phyloP scores from a whole-genome alignment of 768 basidiomycete genomes.

The Suillus decipiens region DNA sequence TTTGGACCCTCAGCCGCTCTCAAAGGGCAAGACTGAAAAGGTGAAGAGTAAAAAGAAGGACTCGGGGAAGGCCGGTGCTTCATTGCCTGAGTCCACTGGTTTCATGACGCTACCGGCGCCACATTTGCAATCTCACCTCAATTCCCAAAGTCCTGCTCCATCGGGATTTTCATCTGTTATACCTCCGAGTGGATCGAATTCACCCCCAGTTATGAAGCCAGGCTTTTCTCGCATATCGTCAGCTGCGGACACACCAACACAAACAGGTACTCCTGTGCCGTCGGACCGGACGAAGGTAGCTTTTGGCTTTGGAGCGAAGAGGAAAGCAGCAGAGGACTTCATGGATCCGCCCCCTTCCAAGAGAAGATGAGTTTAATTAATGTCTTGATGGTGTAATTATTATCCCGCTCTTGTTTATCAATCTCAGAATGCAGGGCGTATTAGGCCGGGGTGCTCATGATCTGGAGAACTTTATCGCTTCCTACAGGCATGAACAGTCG shows the following conservation, averaged over 20 bases:
- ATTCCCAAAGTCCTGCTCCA: slow-evolving; percentile 43
- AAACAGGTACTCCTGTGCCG: slow-evolving; percentile 56
- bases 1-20: slow-evolving; percentile 75
- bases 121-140: slow-evolving; percentile 41
- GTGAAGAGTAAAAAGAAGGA: slow-evolving; percentile 81
- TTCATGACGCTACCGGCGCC: slow-evolving; percentile 77
- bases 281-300: slow-evolving; percentile 73
- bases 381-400: slow-evolving; percentile 5
- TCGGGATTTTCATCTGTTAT: slow-evolving; percentile 36
- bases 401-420: slow-evolving; percentile 1
- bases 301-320: slow-evolving; percentile 77
- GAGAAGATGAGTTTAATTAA: slow-evolving; percentile 33
- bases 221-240: slow-evolving; percentile 80
- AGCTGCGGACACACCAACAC: slow-evolving; percentile 48
- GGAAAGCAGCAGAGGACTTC: slow-evolving; percentile 77
- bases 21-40: slow-evolving; percentile 84
- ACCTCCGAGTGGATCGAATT: slow-evolving; percentile 42
- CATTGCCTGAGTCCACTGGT: slow-evolving; percentile 50
- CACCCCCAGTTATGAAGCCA: slow-evolving; percentile 58
- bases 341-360: slow-evolving; percentile 68
- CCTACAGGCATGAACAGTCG: neutral
- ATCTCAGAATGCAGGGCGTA: neutral
- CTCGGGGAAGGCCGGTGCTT: slow-evolving; percentile 48
- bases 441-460: neutral
- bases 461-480: neutral